phyloP scores from a whole-genome alignment of 495 filamentous ascomycete genomes.

The Platismatia glauca region DNA sequence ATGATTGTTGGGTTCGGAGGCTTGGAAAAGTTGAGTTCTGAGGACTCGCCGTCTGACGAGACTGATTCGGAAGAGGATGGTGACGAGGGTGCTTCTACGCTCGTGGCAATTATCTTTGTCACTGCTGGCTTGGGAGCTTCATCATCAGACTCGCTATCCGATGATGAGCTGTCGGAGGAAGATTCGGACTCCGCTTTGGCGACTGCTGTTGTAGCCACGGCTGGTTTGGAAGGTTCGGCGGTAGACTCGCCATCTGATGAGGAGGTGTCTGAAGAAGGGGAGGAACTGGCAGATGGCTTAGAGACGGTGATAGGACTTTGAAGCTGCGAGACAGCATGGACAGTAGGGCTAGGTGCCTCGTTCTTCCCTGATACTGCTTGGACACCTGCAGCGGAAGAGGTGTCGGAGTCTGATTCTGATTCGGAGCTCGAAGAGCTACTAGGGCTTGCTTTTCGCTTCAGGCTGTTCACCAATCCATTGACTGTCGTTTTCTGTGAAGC shows the following conservation, averaged over 20 bases:
- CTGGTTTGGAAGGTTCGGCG: not conserved
- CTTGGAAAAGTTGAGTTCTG: slow-evolving; percentile 16
- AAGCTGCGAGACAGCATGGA: not conserved
- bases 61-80: slow-evolving; percentile 24
- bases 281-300: slow-evolving; percentile 4
- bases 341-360: not conserved
- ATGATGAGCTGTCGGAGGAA: not conserved
- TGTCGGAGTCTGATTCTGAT: slow-evolving; percentile 41
- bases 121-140: not conserved
- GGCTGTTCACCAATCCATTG: slow-evolving; percentile 28
- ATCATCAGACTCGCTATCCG: not conserved
- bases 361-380: slow-evolving; percentile 17
- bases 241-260: slow-evolving; percentile 16
- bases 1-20: slow-evolving; percentile 7
- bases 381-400: slow-evolving; percentile 27
- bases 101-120: not conserved
- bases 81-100: slow-evolving; percentile 30
- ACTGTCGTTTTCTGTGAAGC: slow-evolving; percentile 34
- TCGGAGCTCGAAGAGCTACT: slow-evolving; percentile 38
- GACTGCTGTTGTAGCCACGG: not conserved
- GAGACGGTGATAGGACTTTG: not conserved
- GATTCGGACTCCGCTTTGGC: not conserved
- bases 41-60: slow-evolving; percentile 25
- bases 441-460: slow-evolving; percentile 60
- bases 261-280: slow-evolving; percentile 10